phyloP scores from a whole-genome alignment of 768 basidiomycete genomes.

The Boletus patriciae region DNA sequence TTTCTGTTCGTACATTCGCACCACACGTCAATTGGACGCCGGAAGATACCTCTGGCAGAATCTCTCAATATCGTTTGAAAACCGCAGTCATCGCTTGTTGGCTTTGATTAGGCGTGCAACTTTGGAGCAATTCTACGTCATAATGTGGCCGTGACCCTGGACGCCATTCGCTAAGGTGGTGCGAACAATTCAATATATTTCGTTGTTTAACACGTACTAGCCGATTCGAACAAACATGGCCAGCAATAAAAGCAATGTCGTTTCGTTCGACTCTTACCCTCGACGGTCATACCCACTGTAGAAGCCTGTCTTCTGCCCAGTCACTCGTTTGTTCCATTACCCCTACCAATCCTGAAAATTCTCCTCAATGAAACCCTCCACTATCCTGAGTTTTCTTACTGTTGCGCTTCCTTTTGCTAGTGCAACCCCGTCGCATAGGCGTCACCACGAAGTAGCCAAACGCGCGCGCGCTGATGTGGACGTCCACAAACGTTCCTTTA shows the following conservation, averaged over 20 bases:
- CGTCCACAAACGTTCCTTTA: conserved; percentile 36
- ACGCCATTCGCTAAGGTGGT: not conserved
- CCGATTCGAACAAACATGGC: conserved; percentile 22
- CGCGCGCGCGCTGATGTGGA: conserved; percentile 41
- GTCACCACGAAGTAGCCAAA: conserved; percentile 48
- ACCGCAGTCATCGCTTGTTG: too few relatives aligned
- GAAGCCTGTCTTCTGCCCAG: conserved; percentile 15
- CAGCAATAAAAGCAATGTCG: not conserved
- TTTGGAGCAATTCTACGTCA: too few relatives aligned
- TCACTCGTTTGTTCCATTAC: conserved; percentile 23
- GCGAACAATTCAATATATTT: not conserved
- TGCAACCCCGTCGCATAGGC: conserved; percentile 29
- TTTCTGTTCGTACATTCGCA: conserved; percentile 32
- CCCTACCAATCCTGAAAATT: not conserved
- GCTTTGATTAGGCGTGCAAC: too few relatives aligned
- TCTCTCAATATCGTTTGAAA: not conserved
- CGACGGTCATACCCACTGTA: not conserved
- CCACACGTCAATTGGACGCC: conserved; percentile 19
- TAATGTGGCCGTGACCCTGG: too few relatives aligned
- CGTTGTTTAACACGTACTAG: conserved; percentile 9
- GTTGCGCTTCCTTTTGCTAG: conserved; percentile 35
- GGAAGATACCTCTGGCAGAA: conserved; percentile 11
- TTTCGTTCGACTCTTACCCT: not conserved
- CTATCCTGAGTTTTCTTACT: conserved; percentile 38
- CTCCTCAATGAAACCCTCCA: conserved; percentile 25